Conservation (phyloP, 169 alveolate species). For the Theileria luwenshuni region DNA sequence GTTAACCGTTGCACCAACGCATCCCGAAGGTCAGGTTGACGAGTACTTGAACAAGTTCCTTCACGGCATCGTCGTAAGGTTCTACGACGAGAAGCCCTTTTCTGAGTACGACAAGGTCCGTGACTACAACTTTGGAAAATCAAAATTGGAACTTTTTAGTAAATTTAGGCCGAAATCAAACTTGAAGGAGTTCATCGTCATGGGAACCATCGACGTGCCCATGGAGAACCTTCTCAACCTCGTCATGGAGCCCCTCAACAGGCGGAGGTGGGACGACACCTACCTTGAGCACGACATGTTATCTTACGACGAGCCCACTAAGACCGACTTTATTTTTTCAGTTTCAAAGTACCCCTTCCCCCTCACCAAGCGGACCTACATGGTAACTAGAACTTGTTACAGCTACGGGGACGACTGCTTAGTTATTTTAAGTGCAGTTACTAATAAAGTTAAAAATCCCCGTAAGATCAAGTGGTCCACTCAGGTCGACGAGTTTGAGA, state of each 20-base stretch:
- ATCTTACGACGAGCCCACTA: neutral
- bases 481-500: conserved; percentile 64
- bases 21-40: neutral
- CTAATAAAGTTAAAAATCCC: conserved; percentile 22
- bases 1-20: neutral
- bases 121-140: conserved; percentile 30
- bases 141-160: conserved; percentile 35
- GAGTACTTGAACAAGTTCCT: conserved; percentile 13
- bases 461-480: conserved; percentile 48
- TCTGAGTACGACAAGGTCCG: conserved; percentile 48
- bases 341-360: conserved; percentile 71
- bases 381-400: conserved; percentile 46
- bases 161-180: conserved; percentile 11
- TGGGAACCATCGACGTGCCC: conserved; percentile 59
- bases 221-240: conserved; percentile 54
- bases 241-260: conserved; percentile 26
- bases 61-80: conserved; percentile 9
- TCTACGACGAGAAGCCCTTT: conserved; percentile 15
- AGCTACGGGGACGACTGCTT: conserved; percentile 40
- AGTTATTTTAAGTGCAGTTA: conserved; percentile 33
- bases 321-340: conserved; percentile 38
- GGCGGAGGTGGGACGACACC: conserved; percentile 66
- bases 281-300: conserved; percentile 57
- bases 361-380: conserved; percentile 50
- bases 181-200: conserved; percentile 56